Conservation (phyloP, 176 grass and related monocot genomes). For the Aegilops tauschii region DNA sequence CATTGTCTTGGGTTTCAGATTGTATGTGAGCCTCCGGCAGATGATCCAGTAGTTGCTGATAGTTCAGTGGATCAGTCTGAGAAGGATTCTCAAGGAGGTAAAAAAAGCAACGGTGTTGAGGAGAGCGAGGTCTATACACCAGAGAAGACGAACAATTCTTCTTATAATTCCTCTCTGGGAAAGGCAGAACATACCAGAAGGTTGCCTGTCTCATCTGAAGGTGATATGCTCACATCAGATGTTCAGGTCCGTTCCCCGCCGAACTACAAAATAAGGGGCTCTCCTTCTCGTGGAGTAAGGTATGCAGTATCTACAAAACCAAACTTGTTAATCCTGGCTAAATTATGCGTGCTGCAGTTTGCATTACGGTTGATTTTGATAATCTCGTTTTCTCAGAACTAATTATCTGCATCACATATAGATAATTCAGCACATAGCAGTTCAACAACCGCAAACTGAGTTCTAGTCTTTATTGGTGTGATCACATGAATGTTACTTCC, state of each 20-base stretch:
- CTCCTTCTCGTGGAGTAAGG: constrained; percentile 63
- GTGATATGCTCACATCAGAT: constrained; percentile 36
- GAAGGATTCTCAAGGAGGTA: constrained; percentile 56
- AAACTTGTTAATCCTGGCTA: not conserved
- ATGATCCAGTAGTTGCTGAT: constrained; percentile 55
- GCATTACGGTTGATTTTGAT: not conserved
- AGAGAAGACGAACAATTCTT: constrained; percentile 45
- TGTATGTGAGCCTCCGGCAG: constrained; percentile 51
- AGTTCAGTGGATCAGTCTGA: constrained; percentile 54
- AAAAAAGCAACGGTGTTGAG: constrained; percentile 35
- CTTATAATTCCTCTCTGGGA: constrained; percentile 23
- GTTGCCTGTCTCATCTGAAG: constrained; percentile 40
- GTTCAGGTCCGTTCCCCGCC: constrained; percentile 32
- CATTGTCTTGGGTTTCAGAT: constrained; percentile 51
- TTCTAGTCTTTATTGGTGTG: too few relatives aligned
- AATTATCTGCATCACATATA: not conserved
- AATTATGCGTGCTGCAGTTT: constrained; percentile 4
- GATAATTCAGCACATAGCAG: not conserved
- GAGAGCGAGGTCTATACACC: constrained; percentile 28
- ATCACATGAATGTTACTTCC: too few relatives aligned
- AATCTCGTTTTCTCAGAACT: not conserved
- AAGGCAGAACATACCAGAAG: constrained; percentile 44
- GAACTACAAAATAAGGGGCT: constrained; percentile 53
- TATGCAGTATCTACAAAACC: constrained; percentile 32
- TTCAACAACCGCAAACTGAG: too few relatives aligned